A percentile compares a stretch with the other conserved stretches of the same genome.
phyloP scores from a whole-genome alignment of 116 monocot species.

The Dioscorea cayenensis region DNA sequence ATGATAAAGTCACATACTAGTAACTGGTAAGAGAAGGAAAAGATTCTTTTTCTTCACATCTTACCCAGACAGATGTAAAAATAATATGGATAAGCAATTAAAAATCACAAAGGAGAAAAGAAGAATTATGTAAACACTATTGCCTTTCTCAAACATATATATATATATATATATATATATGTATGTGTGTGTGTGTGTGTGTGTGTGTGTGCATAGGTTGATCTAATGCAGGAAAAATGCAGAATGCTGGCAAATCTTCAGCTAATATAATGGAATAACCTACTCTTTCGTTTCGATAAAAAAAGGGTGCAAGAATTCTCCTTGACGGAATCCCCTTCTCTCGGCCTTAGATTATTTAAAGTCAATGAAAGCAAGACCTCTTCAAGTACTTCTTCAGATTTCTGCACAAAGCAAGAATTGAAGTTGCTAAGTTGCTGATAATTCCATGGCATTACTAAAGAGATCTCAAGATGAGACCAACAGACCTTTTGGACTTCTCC shows the following conservation, averaged over 20 bases:
- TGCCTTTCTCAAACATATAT: too few species aligned
- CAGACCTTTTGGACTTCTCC: slow-evolving; percentile 92
- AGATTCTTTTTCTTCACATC: background rate
- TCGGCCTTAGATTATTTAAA: slow-evolving; percentile 55
- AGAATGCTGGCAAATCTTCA: background rate
- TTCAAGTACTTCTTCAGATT: slow-evolving; percentile 88
- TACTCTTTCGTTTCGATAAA: slow-evolving; percentile 93
- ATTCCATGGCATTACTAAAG: background rate
- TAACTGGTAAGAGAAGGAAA: background rate
- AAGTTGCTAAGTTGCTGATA: background rate
- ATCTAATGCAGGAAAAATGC: background rate
- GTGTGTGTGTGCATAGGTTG: background rate
- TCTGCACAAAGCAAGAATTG: slow-evolving; percentile 26
- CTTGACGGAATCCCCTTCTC: slow-evolving; percentile 17
- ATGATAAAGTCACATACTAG: background rate
- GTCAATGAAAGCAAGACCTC: slow-evolving; percentile 85
- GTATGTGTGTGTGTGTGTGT: background rate
- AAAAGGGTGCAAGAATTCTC: slow-evolving; percentile 59
- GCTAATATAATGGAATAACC: background rate
- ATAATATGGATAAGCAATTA: too few species aligned
- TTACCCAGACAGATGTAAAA: too few species aligned
- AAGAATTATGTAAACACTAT: too few species aligned
- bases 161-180: too few species aligned
- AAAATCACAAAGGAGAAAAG: too few species aligned
- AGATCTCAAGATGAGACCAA: background rate